Conservation (phyloP, 2,329 filamentous ascomycete species). For the Moelleriella libera region DNA sequence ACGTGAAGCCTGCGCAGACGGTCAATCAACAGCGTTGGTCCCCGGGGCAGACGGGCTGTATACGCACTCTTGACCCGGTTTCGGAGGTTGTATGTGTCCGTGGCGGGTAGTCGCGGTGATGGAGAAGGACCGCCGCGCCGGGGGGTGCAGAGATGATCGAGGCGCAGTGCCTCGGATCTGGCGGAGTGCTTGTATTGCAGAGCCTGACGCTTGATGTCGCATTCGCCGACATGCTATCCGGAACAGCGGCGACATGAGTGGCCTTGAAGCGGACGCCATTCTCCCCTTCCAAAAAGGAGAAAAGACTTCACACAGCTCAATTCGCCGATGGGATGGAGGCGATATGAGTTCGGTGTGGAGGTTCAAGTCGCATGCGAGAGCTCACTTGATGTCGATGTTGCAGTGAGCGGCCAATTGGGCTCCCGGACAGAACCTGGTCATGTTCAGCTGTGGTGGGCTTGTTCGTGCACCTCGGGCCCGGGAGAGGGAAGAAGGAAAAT, state of each 20-base stretch:
- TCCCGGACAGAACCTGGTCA: background rate
- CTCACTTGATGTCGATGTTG: no score
- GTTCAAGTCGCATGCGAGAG: no score
- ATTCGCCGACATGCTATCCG: constrained; percentile 14
- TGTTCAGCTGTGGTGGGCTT: background rate
- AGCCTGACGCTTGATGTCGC: constrained; percentile 7
- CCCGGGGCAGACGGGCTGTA: background rate
- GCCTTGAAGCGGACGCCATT: constrained; percentile 16
- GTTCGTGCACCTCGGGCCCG: background rate
- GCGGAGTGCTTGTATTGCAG: background rate
- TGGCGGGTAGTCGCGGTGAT: constrained; percentile 47
- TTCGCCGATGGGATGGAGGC: no score
- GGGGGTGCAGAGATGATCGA: background rate
- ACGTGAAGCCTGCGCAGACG: constrained; percentile 53
- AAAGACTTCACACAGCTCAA: no score
- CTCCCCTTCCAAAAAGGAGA: background rate
- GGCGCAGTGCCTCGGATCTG: background rate
- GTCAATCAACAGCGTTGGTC: background rate
- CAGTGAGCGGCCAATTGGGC: no score
- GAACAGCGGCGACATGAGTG: constrained; percentile 19
- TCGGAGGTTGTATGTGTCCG: constrained; percentile 70
- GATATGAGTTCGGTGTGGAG: no score
- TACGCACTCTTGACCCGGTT: constrained; percentile 79
- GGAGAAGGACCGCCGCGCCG: constrained; percentile 42
- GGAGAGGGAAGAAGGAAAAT: background rate